Conservation (phyloP, 495 filamentous ascomycete genomes). For the Podospora fimiseda region DNA sequence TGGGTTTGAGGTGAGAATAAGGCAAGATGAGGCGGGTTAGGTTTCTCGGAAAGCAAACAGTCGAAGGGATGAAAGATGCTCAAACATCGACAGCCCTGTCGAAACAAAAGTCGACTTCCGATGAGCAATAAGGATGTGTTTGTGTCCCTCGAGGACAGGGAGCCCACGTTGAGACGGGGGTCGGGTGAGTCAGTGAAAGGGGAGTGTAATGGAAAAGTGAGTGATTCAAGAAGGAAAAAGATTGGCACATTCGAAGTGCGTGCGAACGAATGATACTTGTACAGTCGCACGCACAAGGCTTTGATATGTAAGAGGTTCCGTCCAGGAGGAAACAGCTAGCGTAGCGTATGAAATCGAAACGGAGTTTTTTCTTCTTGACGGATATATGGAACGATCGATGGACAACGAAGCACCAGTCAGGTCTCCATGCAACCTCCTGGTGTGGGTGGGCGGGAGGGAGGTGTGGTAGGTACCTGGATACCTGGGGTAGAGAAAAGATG, state of each 20-base stretch:
- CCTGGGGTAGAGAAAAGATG: not conserved
- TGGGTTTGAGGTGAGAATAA: not conserved
- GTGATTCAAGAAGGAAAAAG: conserved; percentile 16
- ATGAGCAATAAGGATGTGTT: conserved; percentile 2
- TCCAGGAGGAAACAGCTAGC: conserved; percentile 3
- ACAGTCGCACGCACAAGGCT: conserved; percentile 25
- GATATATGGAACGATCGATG: conserved; percentile 4
- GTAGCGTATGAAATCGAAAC: conserved; percentile 6
- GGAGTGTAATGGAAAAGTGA: conserved; percentile 15
- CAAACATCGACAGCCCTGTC: conserved; percentile 8
- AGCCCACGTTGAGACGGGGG: not conserved
- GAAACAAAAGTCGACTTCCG: not conserved
- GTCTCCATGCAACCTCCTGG: conserved; percentile 23
- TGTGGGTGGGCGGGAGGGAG: conserved; percentile 8
- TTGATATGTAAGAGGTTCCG: not conserved
- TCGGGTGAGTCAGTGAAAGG: conserved; percentile 16
- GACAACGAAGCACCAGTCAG: conserved; percentile 11
- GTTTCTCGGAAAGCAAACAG: too few relatives aligned
- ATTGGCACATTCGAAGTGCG: conserved; percentile 16
- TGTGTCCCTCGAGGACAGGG: conserved; percentile 5
- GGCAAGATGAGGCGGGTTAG: not conserved
- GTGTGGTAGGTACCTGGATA: not conserved
- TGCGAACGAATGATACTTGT: conserved; percentile 26
- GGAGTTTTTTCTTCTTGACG: conserved; percentile 4
- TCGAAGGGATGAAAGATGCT: not conserved